These are phyloP conservation scores for Medakamo hakoo DNA, from an alignment of 139 green algal genomes.

Conservation along the genomic window DNA sequence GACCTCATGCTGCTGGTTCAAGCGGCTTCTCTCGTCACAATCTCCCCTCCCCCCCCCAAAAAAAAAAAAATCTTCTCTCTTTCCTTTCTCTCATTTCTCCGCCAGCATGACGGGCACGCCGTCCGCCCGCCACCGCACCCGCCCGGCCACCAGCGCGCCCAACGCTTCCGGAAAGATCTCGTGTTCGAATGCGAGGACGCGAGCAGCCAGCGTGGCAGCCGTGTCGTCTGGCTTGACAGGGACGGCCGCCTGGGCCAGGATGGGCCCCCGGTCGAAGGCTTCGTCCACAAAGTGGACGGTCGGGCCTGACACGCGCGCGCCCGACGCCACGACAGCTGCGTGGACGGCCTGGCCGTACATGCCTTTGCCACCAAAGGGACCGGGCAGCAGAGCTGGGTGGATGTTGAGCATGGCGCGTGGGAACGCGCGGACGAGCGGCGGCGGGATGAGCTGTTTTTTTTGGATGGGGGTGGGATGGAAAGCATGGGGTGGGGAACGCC, in stretches of 20 bases:
- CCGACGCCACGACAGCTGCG: constrained; percentile 72
- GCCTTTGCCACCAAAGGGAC: constrained; percentile 85
- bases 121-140: constrained; percentile 77
- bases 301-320: constrained; percentile 68
- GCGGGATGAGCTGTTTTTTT: constrained; percentile 55
- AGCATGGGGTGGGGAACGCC: not conserved
- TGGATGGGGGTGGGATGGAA: not conserved
- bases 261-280: constrained; percentile 83
- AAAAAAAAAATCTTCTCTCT: not conserved
- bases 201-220: constrained; percentile 49
- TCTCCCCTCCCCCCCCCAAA: too few relatives aligned
- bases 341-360: constrained; percentile 86
- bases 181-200: constrained; percentile 80
- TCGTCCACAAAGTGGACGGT: constrained; percentile 98
- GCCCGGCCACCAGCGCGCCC: constrained; percentile 68
- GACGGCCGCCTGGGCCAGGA: constrained; percentile 81
- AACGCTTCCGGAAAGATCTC: constrained; percentile 76
- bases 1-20: too few relatives aligned
- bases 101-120: constrained; percentile 51
- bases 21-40: too few relatives aligned
- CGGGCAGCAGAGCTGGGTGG: constrained; percentile 87
- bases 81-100: not conserved
- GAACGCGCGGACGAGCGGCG: constrained; percentile 54
- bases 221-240: constrained; percentile 70
- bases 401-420: constrained; percentile 89